Conservation (phyloP, 768 basidiomycete genomes). For the Suillus sp. region DNA sequence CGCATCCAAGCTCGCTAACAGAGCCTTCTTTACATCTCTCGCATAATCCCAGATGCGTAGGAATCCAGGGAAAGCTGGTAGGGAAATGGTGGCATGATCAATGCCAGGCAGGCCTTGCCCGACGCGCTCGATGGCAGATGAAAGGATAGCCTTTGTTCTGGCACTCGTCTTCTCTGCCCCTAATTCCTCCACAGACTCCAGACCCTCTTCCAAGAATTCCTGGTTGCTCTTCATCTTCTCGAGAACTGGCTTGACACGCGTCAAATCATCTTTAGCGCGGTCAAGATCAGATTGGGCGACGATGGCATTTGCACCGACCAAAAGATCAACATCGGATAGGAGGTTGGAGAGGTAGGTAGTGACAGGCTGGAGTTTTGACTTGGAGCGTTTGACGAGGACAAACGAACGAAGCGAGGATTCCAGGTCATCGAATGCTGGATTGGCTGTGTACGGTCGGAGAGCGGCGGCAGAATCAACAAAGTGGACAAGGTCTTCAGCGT, state of each 20-base stretch:
- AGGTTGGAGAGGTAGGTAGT: slow-evolving; percentile 89
- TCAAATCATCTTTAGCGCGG: slow-evolving; percentile 69
- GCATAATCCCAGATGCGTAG: slow-evolving; percentile 86
- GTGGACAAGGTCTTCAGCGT: slow-evolving; percentile 92
- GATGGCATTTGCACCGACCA: slow-evolving; percentile 83
- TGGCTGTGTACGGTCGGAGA: slow-evolving; percentile 63
- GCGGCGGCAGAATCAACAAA: slow-evolving; percentile 92
- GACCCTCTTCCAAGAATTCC: slow-evolving; percentile 74
- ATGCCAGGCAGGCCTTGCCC: slow-evolving; percentile 73
- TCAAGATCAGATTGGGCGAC: slow-evolving; percentile 81
- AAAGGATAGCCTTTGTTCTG: slow-evolving; percentile 60
- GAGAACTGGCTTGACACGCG: slow-evolving; percentile 72
- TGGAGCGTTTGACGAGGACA: slow-evolving; percentile 93
- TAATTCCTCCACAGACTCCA: slow-evolving; percentile 80
- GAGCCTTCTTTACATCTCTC: slow-evolving; percentile 68
- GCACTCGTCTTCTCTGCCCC: slow-evolving; percentile 55
- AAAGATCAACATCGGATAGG: slow-evolving; percentile 86
- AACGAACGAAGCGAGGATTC: slow-evolving; percentile 91
- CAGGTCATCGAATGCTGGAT: slow-evolving; percentile 80
- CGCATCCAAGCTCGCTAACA: slow-evolving; percentile 81
- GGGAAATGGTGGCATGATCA: slow-evolving; percentile 41
- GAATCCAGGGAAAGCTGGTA: slow-evolving; percentile 86
- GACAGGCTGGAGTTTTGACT: slow-evolving; percentile 93
- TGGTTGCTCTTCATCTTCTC: slow-evolving; percentile 82
- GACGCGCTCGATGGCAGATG: slow-evolving; percentile 73